phyloP scores from a whole-genome alignment of 2,329 filamentous ascomycete genomes.

The Pyricularia grisea region DNA sequence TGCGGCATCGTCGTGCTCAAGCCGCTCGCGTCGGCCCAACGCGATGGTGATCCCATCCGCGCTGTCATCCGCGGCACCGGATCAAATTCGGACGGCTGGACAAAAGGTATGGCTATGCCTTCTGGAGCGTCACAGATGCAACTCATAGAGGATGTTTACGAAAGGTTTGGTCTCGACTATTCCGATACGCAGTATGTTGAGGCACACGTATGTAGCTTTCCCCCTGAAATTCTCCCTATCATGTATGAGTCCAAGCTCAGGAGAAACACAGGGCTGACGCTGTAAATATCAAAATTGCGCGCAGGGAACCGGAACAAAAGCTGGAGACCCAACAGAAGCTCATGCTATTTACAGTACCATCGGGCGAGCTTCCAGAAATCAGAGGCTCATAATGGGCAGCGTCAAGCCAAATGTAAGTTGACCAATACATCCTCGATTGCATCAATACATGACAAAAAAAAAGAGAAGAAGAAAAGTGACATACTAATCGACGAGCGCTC shows the following conservation, averaged over 20 bases:
- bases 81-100: constrained; percentile 47
- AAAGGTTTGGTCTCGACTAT: constrained; percentile 27
- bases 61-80: constrained; percentile 24
- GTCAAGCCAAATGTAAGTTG: constrained; percentile 22
- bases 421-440: no score
- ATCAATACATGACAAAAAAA: no score
- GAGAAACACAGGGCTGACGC: no score
- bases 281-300: no score
- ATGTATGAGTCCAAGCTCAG: no score
- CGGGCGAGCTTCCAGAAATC: constrained; percentile 12
- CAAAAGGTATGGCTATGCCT: constrained; percentile 47
- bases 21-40: constrained; percentile 41
- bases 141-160: constrained; percentile 34
- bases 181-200: constrained; percentile 34
- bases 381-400: constrained; percentile 23
- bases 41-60: constrained; percentile 41
- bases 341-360: constrained; percentile 27
- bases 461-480: no score
- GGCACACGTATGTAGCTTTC: constrained; percentile 28
- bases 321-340: constrained; percentile 46
- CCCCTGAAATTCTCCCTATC: no score
- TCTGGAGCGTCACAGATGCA: constrained; percentile 37
- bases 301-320: constrained; percentile 38
- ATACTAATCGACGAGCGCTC: no score
- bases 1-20: constrained; percentile 47